Evolutionary conservation across 495 filamentous ascomycete species (phyloP).

Genomic region (Neurospora pannonica): DNA sequence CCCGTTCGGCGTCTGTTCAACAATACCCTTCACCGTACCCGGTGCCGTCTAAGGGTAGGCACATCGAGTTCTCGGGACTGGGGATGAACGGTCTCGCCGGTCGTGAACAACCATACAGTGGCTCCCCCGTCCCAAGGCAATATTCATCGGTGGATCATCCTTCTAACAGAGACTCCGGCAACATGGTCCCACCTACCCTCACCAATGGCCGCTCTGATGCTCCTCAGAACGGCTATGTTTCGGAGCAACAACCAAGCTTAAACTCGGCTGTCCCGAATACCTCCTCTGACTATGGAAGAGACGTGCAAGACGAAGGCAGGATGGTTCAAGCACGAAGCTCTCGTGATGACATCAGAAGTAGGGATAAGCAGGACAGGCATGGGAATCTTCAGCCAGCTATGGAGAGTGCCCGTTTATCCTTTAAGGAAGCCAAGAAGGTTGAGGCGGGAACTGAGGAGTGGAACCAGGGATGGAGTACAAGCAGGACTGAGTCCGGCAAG

Average conservation of each 20-base stretch:
- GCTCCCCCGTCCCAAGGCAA: not conserved
- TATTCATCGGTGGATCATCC: not conserved
- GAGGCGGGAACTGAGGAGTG: not conserved
- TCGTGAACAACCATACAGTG: not conserved
- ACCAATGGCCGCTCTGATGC: not conserved
- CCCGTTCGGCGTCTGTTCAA: not conserved
- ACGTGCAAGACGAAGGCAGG: not conserved
- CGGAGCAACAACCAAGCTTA: not conserved
- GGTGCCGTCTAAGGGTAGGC: not conserved
- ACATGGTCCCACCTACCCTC: not conserved
- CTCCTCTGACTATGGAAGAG: not conserved
- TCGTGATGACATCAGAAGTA: not conserved
- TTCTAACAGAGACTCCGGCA: not conserved
- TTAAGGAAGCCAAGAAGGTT: not conserved
- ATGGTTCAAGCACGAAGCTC: not conserved
- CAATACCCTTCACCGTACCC: not conserved
- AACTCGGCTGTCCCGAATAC: not conserved
- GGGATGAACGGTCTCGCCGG: not conserved
- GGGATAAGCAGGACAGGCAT: not conserved
- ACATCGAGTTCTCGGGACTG: not conserved
- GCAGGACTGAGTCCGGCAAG: not conserved
- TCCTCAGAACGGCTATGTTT: not conserved
- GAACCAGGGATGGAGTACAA: not conserved
- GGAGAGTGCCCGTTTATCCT: not conserved
- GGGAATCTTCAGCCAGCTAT: not conserved